Evolutionary conservation across 1,284 basidiomycete species (phyloP), one percentile per base, ranked within the genome.

Genomic region (Austroboletus niveus): DNA sequence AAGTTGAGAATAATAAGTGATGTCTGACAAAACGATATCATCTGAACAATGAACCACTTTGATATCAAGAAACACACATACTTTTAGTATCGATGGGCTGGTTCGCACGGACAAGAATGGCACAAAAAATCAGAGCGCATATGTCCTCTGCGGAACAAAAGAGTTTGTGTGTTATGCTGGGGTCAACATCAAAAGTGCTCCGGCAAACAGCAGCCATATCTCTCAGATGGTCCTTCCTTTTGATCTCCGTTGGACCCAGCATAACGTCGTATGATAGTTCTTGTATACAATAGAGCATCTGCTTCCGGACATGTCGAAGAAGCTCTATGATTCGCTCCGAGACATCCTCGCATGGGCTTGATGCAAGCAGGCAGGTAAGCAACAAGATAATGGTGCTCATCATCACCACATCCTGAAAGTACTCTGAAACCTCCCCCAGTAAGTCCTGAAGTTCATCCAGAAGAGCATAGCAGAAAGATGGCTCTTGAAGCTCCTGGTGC

Each of bases 361-460:
- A 66, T 2, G 69, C 58, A 11, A 76, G 59, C n/a, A 78, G 45
- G 11, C 74, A 69, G 48, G 48, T 53, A 1, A 55, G 53, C 7
- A 78, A 53, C 24, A 64, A 51, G 35, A 71, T 60, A 11, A 75
- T 62, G 0, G 62, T 72, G 22, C 59, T 54, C 34, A 74, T 66
- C 0, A 71, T 66, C 30, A 64, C 57, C 1, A 54, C 61, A 47
- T 78, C 69, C 30, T 68, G 55, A 74, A 75, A 76, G 52, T 75
- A 76, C 5, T 43, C 62, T 36, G 63, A 50, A 5, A 75, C 56
- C 11, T 58, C 57, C 5, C 36, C 42, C 10, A 73, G 46, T 2
- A 73, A 55, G 14, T 45, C 48, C 12, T 61, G 53, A 12, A 74
- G 56, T 36, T 72, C 71, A 6, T 41, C 24, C 0, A 79, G 51